Conservation (phyloP, 148 eudicot species). For the Oxyria digyna region DNA sequence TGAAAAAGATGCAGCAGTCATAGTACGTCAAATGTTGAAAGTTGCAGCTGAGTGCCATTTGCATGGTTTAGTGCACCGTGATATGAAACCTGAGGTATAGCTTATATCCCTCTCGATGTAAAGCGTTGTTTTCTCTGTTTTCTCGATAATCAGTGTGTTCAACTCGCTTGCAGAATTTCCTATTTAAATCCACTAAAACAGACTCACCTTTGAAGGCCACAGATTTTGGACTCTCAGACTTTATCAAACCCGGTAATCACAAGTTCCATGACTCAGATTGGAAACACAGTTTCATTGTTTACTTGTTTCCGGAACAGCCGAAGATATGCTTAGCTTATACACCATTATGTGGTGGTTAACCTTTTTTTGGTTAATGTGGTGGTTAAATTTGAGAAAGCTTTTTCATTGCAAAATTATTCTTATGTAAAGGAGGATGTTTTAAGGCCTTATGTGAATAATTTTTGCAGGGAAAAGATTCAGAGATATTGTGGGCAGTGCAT, state of each 20-base stretch:
- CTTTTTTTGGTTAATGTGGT: too few relatives aligned
- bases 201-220: slow-evolving; percentile 88
- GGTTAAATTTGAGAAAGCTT: neutral
- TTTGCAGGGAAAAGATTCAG: slow-evolving; percentile 69
- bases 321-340: neutral
- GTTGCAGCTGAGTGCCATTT: slow-evolving; percentile 99
- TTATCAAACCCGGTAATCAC: slow-evolving; percentile 76
- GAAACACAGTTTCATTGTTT: neutral
- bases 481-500: slow-evolving; percentile 96
- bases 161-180: slow-evolving; percentile 54
- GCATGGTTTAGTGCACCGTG: slow-evolving; percentile 96
- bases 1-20: slow-evolving; percentile 88
- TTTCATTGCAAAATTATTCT: neutral
- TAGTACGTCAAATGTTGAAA: slow-evolving; percentile 95
- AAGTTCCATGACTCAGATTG: neutral
- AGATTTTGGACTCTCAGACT: slow-evolving; percentile 93
- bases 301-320: neutral
- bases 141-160: neutral
- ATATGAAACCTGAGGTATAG: slow-evolving; percentile 95
- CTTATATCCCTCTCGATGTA: neutral
- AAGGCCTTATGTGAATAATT: neutral
- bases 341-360: neutral
- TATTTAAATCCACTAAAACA: slow-evolving; percentile 67
- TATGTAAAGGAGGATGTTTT: neutral
- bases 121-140: neutral